A percentile compares a stretch with the other conserved stretches of the same genome.
phyloP scores from a whole-genome alignment of 805 yeast genomes.

The Candida nonsorbophila region DNA sequence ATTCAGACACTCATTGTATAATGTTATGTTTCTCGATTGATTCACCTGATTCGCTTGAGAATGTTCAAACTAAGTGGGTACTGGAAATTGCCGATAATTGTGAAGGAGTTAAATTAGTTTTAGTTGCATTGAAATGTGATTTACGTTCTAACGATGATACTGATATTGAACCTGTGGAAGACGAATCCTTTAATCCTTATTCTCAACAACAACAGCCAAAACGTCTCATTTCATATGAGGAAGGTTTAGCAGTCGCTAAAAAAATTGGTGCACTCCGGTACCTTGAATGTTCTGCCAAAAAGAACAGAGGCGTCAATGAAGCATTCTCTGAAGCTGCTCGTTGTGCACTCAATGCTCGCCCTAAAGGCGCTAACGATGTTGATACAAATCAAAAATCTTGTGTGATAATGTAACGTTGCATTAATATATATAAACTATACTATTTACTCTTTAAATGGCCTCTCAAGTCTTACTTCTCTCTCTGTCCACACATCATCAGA shows the following conservation, averaged over 20 bases:
- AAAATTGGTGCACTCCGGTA: conserved; percentile 91
- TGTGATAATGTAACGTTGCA: conserved; percentile 25
- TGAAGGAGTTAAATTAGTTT: conserved; percentile 88
- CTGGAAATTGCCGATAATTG: conserved; percentile 96
- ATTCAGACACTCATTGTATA: conserved; percentile 93
- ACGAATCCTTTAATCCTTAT: conserved; percentile 23
- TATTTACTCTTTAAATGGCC: conserved; percentile 32
- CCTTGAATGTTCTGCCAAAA: conserved; percentile 94
- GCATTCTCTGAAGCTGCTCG: conserved; percentile 98
- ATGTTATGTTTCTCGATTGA: conserved; percentile 95
- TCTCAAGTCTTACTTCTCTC: conserved; percentile 25
- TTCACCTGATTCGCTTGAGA: conserved; percentile 88
- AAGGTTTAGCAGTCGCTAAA: conserved; percentile 90
- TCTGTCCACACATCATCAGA: conserved; percentile 83
- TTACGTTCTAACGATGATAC: conserved; percentile 63
- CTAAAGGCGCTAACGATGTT: conserved; percentile 57
- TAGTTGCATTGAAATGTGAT: conserved; percentile 94
- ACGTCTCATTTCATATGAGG: conserved; percentile 78
- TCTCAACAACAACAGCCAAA: conserved; percentile 37
- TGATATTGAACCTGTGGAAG: conserved; percentile 31
- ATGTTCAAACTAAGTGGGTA: conserved; percentile 94
- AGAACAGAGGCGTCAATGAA: conserved; percentile 96
- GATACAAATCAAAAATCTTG: conserved; percentile 37
- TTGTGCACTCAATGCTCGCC: conserved; percentile 86
- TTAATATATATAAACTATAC: too few relatives aligned